Evolutionary conservation across 2,329 filamentous ascomycete species (phyloP).

Genomic region (Nigrospora sphaerica): DNA sequence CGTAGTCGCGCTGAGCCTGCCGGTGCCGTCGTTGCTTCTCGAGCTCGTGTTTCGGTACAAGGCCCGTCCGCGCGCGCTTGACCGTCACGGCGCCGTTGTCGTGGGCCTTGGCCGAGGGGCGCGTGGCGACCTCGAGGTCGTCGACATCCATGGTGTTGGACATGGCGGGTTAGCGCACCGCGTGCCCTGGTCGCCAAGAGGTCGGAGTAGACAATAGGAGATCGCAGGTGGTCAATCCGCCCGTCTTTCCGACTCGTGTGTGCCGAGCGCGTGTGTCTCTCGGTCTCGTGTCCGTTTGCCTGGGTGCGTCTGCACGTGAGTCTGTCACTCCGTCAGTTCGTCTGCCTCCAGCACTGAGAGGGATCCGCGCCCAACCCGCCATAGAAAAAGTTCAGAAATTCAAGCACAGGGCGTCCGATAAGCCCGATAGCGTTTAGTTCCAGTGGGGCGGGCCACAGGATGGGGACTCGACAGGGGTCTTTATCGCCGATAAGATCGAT

Average conservation of each 20-base stretch:
- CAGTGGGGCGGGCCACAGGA: not conserved
- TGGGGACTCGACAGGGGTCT: not conserved
- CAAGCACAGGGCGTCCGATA: constrained; percentile 1
- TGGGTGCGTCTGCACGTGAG: no score
- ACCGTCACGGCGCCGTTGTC: constrained; percentile 48
- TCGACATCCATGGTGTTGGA: constrained; percentile 17
- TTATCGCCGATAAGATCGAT: constrained; percentile 8
- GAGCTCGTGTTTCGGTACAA: constrained; percentile 43
- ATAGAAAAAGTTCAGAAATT: constrained; percentile 1
- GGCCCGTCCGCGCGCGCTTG: constrained; percentile 40
- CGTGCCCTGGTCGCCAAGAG: not conserved
- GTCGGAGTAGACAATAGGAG: no score
- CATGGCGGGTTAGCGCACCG: not conserved
- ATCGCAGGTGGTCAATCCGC: no score
- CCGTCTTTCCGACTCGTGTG: no score
- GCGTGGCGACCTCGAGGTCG: constrained; percentile 19
- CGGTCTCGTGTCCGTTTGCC: no score
- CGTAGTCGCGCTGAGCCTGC: constrained; percentile 71
- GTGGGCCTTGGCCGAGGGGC: constrained; percentile 27
- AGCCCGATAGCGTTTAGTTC: not conserved
- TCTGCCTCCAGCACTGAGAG: no score
- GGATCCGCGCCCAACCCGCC: no score
- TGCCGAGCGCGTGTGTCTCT: no score
- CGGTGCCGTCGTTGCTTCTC: constrained; percentile 44
- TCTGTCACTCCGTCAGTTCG: no score